Base-by-base conservation (phyloP, 805 yeast species). In the Ogataea glucozyma region DNA sequence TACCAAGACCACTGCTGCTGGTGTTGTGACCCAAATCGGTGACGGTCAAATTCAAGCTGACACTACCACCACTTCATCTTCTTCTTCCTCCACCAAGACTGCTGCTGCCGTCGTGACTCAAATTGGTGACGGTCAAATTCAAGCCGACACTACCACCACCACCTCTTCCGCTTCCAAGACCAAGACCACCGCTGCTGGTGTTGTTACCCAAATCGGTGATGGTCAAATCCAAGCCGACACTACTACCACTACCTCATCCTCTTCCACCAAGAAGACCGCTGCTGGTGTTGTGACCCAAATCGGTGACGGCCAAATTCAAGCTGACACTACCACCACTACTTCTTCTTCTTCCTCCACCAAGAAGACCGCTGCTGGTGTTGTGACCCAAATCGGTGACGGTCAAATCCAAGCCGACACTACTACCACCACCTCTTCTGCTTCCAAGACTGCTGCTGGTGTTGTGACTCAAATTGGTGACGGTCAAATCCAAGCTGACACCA, bases 261-360 rank as follows among this genome's bases (percentile, higher is more conserved):
- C 31, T 9, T 6, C 8, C 13, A 12, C 19, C 9, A 30, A 18
- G 6, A 14, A 18, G 6, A 30, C 32, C 19, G 73, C 72, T 38
- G 65, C 66, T 48, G n/a, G n/a, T n/a, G 50, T 50, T n/a, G 55
- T 46, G 11, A 38, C 59, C 14, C 78, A 72, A 54, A 71, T 72
- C 43, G 69, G 71, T 38, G 78, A 73, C 51, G 76, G 76, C 47
- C 73, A 70, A 60, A 62, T 74, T 43, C 79, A 75, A 58, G 73
- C 72, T 48, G 47, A 55, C 34, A 56, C 70, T 41, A 49, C 71
- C 23, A 44, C 72, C 24, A 21, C 5, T 6, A 11, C 31, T 11
- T 61, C 70, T 31, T 35, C 41, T 22, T 32, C 42, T 27, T 21
- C 18, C 7, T 37, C 33, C 24, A n/a, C n/a, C n/a, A n/a, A n/a